Evolutionary conservation across 441 rosid genomes (phyloP), one percentile per base, ranked within the genome.

Genomic region (Mallotus repandus): DNA sequence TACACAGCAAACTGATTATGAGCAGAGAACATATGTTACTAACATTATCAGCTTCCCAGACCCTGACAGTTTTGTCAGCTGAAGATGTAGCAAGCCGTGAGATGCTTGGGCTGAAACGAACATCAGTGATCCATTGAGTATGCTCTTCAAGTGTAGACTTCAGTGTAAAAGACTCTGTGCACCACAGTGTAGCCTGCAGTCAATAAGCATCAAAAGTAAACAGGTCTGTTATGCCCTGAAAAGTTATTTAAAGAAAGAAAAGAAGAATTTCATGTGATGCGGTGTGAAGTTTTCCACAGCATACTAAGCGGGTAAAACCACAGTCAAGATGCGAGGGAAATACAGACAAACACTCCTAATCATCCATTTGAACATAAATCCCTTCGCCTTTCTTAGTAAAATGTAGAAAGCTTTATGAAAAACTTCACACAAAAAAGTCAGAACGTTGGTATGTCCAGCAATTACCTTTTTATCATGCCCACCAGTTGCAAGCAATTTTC

Each of bases 401-500:
- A 15, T 52, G 19, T 18, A 14, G 32, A 49, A 68, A 53, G 4
- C n/a, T 12, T 25, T 25, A 55, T 21, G 54, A 25, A 69, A 53
- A 19, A 52, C 18, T 7, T 18, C 49, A 71, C 2, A 35, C 21
- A 35, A 64, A 2, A 25, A 41, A 54, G 35, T 48, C 7, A 22
- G 9, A 57, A 63, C 25, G 38, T 10, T 49, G 61, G 48, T 48
- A 13, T 25, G 49, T 25, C 29, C 25, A 60, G 22, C 18, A 43
- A 21, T 56, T 69, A 89, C 97, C 90, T 76, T 88, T 74, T 82
- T 88, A 77, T 89, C 93, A 74, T 83, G 86, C 21, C 94, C 93
- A 38, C 93, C 93, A 71, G 91, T 84, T 56, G 91, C 94, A 57
- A 91, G 90, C 76, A 89, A 77, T 73, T 91, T 87, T 65, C 97